These are phyloP conservation scores for Tricholoma furcatifolium DNA, from an alignment of 768 basidiomycete genomes.

Conservation along the genomic window DNA sequence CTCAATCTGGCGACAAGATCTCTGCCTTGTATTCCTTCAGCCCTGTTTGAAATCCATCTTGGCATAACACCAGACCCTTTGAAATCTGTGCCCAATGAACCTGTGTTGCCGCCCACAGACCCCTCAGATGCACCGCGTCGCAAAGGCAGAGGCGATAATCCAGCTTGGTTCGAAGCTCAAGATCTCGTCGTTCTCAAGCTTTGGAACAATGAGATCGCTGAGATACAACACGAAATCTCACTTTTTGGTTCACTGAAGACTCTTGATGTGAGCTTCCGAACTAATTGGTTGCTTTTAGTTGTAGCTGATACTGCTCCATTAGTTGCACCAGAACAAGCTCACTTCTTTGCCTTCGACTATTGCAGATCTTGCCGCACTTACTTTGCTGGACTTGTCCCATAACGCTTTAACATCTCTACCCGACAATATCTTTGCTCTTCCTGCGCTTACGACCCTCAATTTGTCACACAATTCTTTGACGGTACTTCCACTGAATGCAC, in stretches of 20 bases:
- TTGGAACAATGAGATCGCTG: constrained; percentile 77
- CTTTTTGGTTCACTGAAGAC: constrained; percentile 82
- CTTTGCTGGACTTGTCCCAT: constrained; percentile 70
- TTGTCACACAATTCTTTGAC: constrained; percentile 69
- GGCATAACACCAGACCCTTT: constrained; percentile 71
- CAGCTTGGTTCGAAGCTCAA: constrained; percentile 81
- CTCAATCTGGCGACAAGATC: constrained; percentile 76
- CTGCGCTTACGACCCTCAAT: constrained; percentile 63
- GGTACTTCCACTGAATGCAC: constrained; percentile 58
- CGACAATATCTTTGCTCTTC: constrained; percentile 62
- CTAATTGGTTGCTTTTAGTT: neutral
- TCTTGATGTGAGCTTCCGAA: constrained; percentile 61
- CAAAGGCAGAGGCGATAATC: constrained; percentile 41
- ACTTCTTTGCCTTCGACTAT: constrained; percentile 60
- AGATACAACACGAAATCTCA: constrained; percentile 80
- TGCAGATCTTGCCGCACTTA: constrained; percentile 65
- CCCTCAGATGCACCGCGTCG: constrained; percentile 32
- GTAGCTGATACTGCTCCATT: constrained; percentile 1
- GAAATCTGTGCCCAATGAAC: constrained; percentile 62
- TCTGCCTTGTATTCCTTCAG: constrained; percentile 71
- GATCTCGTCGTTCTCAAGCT: constrained; percentile 75
- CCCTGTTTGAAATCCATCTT: constrained; percentile 78
- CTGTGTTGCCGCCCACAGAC: constrained; percentile 43
- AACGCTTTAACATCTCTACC: constrained; percentile 68
- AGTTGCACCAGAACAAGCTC: constrained; percentile 80